A percentile compares a stretch with the other conserved stretches of the same genome.
Evolutionary conservation across 108 stramenopile species (phyloP).

Genomic region (Pseudonitzschia multiseries): DNA sequence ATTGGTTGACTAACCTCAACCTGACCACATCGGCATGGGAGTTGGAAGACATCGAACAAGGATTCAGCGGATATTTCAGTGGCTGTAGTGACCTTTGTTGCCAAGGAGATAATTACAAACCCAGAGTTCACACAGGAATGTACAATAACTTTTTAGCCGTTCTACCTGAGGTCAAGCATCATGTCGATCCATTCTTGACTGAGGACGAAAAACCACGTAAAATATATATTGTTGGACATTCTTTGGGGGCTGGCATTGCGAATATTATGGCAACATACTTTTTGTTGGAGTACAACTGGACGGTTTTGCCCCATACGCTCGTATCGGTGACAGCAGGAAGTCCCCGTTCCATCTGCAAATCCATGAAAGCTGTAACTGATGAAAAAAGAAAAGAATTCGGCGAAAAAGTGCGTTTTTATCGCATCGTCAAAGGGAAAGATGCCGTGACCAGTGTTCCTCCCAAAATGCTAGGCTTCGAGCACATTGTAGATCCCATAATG

Average conservation of each 20-base stretch:
- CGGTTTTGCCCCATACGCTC: conserved; percentile 40
- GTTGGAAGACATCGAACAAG: conserved; percentile 35
- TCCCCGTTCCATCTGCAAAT: conserved; percentile 38
- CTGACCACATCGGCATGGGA: conserved; percentile 50
- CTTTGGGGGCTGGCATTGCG: conserved; percentile 59
- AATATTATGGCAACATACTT: conserved; percentile 60
- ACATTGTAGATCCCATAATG: conserved; percentile 37
- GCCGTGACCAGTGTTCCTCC: conserved; percentile 49
- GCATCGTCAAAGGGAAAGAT: conserved; percentile 51
- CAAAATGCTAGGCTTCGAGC: conserved; percentile 35
- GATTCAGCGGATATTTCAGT: conserved; percentile 31
- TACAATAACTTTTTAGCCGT: conserved; percentile 57
- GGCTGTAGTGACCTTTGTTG: conserved; percentile 35
- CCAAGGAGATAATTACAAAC: conserved; percentile 30
- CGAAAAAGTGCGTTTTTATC: conserved; percentile 41
- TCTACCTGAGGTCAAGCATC: conserved; percentile 36
- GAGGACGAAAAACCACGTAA: conserved; percentile 45
- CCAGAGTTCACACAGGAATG: conserved; percentile 57
- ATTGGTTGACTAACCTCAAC: conserved; percentile 58
- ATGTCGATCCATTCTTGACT: conserved; percentile 46
- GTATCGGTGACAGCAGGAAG: conserved; percentile 54
- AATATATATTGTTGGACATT: conserved; percentile 59
- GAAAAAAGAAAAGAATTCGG: conserved; percentile 20
- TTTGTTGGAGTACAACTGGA: conserved; percentile 49
- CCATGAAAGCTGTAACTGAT: conserved; percentile 43